Evolutionary conservation across 2,329 filamentous ascomycete species (phyloP).

Genomic region (Cordyceps militaris): DNA sequence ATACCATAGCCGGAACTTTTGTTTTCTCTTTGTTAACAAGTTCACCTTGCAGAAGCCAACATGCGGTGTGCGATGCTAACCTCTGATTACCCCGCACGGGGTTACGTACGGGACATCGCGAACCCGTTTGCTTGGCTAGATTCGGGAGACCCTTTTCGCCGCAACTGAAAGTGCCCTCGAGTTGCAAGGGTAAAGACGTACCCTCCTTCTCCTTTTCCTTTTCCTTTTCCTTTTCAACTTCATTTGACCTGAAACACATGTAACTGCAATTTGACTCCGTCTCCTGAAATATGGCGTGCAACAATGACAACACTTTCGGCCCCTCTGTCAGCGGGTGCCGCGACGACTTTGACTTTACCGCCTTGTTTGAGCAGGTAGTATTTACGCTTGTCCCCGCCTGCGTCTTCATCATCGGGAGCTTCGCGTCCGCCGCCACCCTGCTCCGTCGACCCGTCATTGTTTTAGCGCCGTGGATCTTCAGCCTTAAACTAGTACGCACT

Average conservation of each 20-base stretch:
- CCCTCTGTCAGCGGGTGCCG: background rate
- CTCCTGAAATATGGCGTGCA: background rate
- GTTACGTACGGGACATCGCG: background rate
- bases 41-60: too few species aligned
- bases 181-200: too few species aligned
- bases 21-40: too few species aligned
- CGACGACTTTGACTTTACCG: constrained; percentile 9
- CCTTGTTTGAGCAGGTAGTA: constrained; percentile 1
- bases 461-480: background rate
- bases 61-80: too few species aligned
- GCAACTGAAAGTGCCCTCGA: too few species aligned
- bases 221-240: background rate
- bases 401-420: constrained; percentile 3
- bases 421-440: background rate
- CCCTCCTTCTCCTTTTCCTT: too few species aligned
- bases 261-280: background rate
- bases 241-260: background rate
- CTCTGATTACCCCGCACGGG: background rate
- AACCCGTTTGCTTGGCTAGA: background rate
- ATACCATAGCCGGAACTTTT: too few species aligned
- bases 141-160: background rate
- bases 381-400: constrained; percentile 3
- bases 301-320: background rate
- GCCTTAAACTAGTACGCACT: background rate
- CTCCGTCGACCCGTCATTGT: background rate